Conservation (phyloP, 345 rosid species). For the Boechera retrofracta region DNA sequence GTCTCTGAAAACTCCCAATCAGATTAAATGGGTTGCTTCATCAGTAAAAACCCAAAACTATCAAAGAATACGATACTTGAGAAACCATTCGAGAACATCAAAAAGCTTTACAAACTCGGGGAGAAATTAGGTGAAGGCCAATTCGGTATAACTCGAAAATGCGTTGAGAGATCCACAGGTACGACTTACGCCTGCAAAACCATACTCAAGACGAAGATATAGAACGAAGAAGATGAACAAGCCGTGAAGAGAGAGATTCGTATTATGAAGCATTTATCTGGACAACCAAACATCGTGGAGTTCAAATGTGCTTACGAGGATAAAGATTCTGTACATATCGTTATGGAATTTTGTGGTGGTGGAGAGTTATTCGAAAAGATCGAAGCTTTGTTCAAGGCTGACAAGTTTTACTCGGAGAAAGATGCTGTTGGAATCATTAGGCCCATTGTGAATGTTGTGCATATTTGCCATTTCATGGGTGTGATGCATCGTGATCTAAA, state of each 20-base stretch:
- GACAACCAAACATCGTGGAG: constrained; percentile 76
- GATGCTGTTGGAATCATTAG: constrained; percentile 71
- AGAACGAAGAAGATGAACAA: constrained; percentile 59
- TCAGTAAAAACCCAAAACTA: constrained; percentile 50
- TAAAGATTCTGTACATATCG: constrained; percentile 66
- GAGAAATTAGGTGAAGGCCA: constrained; percentile 81
- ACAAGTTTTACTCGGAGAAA: constrained; percentile 62
- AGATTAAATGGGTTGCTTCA: constrained; percentile 60
- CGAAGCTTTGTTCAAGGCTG: constrained; percentile 52
- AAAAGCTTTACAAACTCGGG: constrained; percentile 54
- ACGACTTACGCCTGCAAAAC: constrained; percentile 74
- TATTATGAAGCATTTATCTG: constrained; percentile 80
- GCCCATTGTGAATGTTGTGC: constrained; percentile 71
- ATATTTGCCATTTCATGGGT: constrained; percentile 84
- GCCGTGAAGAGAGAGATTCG: constrained; percentile 67
- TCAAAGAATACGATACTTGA: constrained; percentile 56
- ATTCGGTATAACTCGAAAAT: constrained; percentile 69
- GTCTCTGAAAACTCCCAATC: background rate
- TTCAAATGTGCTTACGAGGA: constrained; percentile 76
- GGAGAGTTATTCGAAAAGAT: constrained; percentile 85
- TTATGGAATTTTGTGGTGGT: constrained; percentile 87
- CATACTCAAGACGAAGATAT: constrained; percentile 64
- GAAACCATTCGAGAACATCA: constrained; percentile 69
- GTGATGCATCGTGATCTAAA: constrained; percentile 84
- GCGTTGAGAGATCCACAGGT: constrained; percentile 69